These are phyloP conservation scores for Sordaria brevicollis DNA, from an alignment of 495 filamentous ascomycete species.

Conservation along the genomic window DNA sequence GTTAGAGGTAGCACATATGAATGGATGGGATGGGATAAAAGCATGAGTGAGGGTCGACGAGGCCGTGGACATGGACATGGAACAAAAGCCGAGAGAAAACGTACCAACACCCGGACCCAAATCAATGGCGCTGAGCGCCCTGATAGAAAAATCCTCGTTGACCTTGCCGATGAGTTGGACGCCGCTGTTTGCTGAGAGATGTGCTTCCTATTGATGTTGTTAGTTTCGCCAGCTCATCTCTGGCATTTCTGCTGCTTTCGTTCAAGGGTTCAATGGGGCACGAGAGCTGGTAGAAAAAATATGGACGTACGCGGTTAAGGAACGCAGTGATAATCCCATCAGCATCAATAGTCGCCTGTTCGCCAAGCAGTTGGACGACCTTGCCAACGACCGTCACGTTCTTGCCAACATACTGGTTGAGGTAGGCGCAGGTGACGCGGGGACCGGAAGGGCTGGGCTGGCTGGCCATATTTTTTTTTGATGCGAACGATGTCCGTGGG, in stretches of 20 bases:
- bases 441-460: slow-evolving; percentile 48
- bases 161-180: slow-evolving; percentile 92
- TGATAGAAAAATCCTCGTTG: slow-evolving; percentile 63
- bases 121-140: slow-evolving; percentile 65
- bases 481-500: not conserved
- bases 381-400: slow-evolving; percentile 82
- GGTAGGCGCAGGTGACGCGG: slow-evolving; percentile 56
- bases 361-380: slow-evolving; percentile 68
- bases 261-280: too few relatives aligned
- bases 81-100: slow-evolving; percentile 13
- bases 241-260: too few relatives aligned
- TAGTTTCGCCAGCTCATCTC: slow-evolving; percentile 6
- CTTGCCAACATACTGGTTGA: slow-evolving; percentile 56
- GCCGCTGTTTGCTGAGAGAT: slow-evolving; percentile 66
- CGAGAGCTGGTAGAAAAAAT: too few relatives aligned
- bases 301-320: slow-evolving; percentile 53
- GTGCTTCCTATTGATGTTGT: slow-evolving; percentile 48
- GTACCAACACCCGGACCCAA: slow-evolving; percentile 64
- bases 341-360: slow-evolving; percentile 67
- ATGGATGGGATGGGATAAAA: not conserved
- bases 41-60: not conserved
- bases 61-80: not conserved
- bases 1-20: slow-evolving; percentile 5
- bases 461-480: slow-evolving; percentile 35
- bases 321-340: slow-evolving; percentile 62